Conservation (phyloP, 192 early-diverging fungal genomes). For the Pilaira anomala region DNA sequence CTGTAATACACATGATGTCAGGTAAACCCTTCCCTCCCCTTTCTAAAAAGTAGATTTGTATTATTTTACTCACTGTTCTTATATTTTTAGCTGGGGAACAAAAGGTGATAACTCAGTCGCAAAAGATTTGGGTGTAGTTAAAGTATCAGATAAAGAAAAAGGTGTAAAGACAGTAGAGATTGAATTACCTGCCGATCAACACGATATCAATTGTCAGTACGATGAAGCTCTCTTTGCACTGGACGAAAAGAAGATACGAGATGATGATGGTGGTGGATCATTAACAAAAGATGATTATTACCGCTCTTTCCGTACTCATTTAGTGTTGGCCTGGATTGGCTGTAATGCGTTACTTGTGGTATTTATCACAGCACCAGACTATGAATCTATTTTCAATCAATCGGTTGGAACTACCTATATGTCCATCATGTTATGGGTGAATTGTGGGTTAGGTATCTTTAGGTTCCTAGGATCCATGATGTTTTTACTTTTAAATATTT, state of each 20-base stretch:
- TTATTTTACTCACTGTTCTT: neutral
- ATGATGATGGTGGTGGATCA: neutral
- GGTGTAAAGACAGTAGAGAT: slow-evolving; percentile 58
- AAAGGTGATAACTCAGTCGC: slow-evolving; percentile 77
- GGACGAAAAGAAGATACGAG: neutral
- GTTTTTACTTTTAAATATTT: slow-evolving; percentile 59
- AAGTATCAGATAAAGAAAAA: slow-evolving; percentile 56
- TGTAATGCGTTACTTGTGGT: slow-evolving; percentile 73
- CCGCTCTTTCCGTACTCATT: slow-evolving; percentile 78
- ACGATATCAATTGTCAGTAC: slow-evolving; percentile 76
- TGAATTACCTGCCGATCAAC: slow-evolving; percentile 66
- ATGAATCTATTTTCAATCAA: slow-evolving; percentile 29
- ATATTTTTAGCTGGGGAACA: slow-evolving; percentile 79
- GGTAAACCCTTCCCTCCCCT: slow-evolving; percentile 16
- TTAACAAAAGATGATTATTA: slow-evolving; percentile 73
- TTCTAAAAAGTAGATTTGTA: neutral
- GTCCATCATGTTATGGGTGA: slow-evolving; percentile 85
- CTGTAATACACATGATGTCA: slow-evolving; percentile 94
- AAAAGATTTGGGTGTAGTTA: slow-evolving; percentile 73
- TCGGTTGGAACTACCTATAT: slow-evolving; percentile 55
- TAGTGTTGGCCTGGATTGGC: slow-evolving; percentile 83
- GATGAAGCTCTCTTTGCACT: slow-evolving; percentile 59
- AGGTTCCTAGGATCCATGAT: slow-evolving; percentile 69
- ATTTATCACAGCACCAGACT: slow-evolving; percentile 61
- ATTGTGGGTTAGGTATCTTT: slow-evolving; percentile 66